These are phyloP conservation scores for Pichia heedii DNA, from an alignment of 805 yeast genomes.

Conservation along the genomic window DNA sequence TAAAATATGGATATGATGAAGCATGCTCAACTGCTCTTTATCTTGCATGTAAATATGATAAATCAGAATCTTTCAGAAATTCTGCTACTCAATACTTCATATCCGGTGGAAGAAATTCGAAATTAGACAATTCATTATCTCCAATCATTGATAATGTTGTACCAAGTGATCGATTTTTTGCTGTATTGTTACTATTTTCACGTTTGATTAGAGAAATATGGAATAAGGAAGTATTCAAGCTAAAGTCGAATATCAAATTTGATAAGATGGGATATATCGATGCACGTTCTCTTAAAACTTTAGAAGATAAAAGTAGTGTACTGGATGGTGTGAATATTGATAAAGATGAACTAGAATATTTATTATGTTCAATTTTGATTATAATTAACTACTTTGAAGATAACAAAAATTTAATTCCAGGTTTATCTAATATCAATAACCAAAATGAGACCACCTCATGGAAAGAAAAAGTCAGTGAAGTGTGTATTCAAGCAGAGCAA, in stretches of 20 bases:
- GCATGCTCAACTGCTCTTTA: constrained; percentile 84
- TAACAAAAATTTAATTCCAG: constrained; percentile 53
- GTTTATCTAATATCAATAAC: constrained; percentile 48
- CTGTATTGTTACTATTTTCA: constrained; percentile 68
- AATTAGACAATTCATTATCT: constrained; percentile 28
- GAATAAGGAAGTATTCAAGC: constrained; percentile 58
- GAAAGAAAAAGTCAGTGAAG: constrained; percentile 41
- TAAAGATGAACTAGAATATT: constrained; percentile 52
- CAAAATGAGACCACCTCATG: constrained; percentile 37
- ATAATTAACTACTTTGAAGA: constrained; percentile 61
- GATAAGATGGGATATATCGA: constrained; percentile 29
- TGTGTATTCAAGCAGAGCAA: constrained; percentile 82
- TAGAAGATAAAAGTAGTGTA: constrained; percentile 29
- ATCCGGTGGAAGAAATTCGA: constrained; percentile 45
- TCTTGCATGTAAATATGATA: constrained; percentile 67
- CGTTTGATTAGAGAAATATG: constrained; percentile 74
- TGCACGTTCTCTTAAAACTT: constrained; percentile 34
- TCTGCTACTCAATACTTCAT: constrained; percentile 44
- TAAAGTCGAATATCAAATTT: constrained; percentile 26
- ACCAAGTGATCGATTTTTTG: constrained; percentile 86
- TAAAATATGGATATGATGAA: constrained; percentile 79
- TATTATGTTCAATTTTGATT: constrained; percentile 61
- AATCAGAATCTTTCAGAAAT: constrained; percentile 40
- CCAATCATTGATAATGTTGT: constrained; percentile 64
- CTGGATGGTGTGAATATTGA: constrained; percentile 37